These are phyloP conservation scores for Teratosphaeria gauchensis DNA, from an alignment of 2,329 filamentous ascomycete species.

Conservation along the genomic window DNA sequence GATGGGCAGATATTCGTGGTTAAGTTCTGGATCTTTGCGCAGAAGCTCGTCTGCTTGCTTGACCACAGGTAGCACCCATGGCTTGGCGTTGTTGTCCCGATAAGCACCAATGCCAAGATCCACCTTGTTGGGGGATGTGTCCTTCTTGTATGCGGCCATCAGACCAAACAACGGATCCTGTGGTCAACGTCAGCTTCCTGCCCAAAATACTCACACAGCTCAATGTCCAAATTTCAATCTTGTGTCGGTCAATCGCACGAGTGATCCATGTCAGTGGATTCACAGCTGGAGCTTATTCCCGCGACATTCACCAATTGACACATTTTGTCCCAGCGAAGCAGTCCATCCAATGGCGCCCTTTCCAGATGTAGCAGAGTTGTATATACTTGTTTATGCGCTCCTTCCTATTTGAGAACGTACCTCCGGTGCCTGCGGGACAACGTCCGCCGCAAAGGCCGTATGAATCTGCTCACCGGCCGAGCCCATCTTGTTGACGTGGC, in stretches of 20 bases:
- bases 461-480: constrained; percentile 1
- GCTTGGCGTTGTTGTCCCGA: constrained; percentile 88
- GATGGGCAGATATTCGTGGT: constrained; percentile 98
- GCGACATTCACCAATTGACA: background rate
- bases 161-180: constrained; percentile 83
- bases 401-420: constrained; percentile 7
- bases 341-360: background rate
- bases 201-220: background rate
- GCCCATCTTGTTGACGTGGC: constrained; percentile 14
- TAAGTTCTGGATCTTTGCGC: constrained; percentile 76
- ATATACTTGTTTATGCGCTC: background rate
- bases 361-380: background rate
- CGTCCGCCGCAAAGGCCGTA: constrained; percentile 16
- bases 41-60: constrained; percentile 93
- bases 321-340: background rate
- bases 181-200: constrained; percentile 38
- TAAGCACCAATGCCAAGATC: constrained; percentile 95
- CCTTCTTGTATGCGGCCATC: constrained; percentile 77
- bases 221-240: no score
- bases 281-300: background rate
- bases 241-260: background rate
- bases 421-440: constrained; percentile 56
- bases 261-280: background rate
- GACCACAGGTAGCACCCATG: constrained; percentile 92
- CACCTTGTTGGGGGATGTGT: constrained; percentile 69